Conservation (phyloP, 2,329 filamentous ascomycete genomes). For the Xylaria polymorpha region DNA sequence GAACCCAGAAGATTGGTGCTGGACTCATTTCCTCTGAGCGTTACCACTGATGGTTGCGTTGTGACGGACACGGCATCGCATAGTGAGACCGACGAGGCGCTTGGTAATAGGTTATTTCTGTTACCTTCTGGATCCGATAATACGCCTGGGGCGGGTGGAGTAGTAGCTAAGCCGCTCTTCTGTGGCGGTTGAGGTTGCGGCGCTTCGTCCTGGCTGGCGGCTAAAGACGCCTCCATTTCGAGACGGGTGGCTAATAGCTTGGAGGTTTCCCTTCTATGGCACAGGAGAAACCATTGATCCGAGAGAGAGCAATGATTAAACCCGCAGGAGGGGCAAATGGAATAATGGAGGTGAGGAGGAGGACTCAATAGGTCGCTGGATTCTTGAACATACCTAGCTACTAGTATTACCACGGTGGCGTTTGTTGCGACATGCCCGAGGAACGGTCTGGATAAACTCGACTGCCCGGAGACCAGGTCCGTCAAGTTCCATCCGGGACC, state of each 20-base stretch:
- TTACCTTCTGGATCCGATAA: neutral
- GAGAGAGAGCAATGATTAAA: constrained; percentile 9
- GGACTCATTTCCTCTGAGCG: constrained; percentile 36
- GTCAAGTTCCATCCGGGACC: constrained; percentile 39
- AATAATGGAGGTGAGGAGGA: constrained; percentile 17
- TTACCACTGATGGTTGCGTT: constrained; percentile 36
- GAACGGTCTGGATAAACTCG: constrained; percentile 44
- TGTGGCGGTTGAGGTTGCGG: constrained; percentile 25
- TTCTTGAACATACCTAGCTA: constrained; percentile 22
- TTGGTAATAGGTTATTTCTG: constrained; percentile 5
- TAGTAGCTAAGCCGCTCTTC: constrained; percentile 11
- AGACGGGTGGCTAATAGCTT: constrained; percentile 10
- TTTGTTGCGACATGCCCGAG: constrained; percentile 4
- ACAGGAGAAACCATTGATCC: constrained; percentile 17
- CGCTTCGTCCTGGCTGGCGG: constrained; percentile 19
- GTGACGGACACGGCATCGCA: constrained; percentile 30
- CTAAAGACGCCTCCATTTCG: constrained; percentile 30
- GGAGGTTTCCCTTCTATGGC: constrained; percentile 8
- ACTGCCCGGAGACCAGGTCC: constrained; percentile 44
- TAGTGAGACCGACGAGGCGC: constrained; percentile 12
- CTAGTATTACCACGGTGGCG: constrained; percentile 28
- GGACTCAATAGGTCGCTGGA: constrained; percentile 4
- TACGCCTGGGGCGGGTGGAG: constrained; percentile 10
- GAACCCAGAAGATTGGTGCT: constrained; percentile 41
- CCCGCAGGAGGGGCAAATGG: constrained; percentile 1